Base-by-base conservation (phyloP, 345 rosid genomes). In the Trapa bicornis region DNA sequence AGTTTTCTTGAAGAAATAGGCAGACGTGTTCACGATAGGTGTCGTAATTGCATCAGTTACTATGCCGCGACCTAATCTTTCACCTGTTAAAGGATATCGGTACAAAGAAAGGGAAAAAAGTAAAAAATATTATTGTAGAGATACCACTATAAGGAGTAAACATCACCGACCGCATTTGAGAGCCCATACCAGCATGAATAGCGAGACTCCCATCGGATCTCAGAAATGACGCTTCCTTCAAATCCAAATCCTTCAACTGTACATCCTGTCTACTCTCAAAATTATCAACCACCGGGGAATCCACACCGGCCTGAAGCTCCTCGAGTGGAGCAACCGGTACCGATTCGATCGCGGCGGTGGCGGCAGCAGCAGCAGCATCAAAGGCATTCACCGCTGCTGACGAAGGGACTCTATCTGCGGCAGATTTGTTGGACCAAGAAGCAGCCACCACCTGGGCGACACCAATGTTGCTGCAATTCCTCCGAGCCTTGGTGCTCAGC, bases 401-500 rank as follows among this genome's bases (percentile, higher is more conserved):
- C 74, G 83, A 47, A 37, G 81, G 77, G 66, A 70, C 71, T 29
- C 78, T 76, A 47, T 92, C 52, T 60, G 78, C 47, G 12, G 84
- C 57, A 60, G 67, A 29, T 70, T 72, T 71, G 84, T 94, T 82
- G 5, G 99, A 78, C 99, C 99, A 94, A 80, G 89, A 84, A 65
- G 99, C 99, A 37, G 99, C 97, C 50, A 89, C 99, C 70, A 94
- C 79, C 80, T 94, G 99, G 15, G 99, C 99, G 60, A 94, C 99
- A 57, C 99, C 99, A 77, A 94, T 94, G 80, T 94, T 94, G 91
- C 96, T 86, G 78, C 96, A 94, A 87, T 94, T 94, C 72, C 99
- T 83, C 65, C 99, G 89, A 47, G 95, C 95, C 88, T 91, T 94
- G 64, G 75, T 83, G 80, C 99, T 88, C 50, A 94, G 89, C 85